Percentiles rank a stretch among this genome's conserved stretches.
phyloP scores from a whole-genome alignment of 2,329 filamentous ascomycete genomes.

The Ascochyta pisi region DNA sequence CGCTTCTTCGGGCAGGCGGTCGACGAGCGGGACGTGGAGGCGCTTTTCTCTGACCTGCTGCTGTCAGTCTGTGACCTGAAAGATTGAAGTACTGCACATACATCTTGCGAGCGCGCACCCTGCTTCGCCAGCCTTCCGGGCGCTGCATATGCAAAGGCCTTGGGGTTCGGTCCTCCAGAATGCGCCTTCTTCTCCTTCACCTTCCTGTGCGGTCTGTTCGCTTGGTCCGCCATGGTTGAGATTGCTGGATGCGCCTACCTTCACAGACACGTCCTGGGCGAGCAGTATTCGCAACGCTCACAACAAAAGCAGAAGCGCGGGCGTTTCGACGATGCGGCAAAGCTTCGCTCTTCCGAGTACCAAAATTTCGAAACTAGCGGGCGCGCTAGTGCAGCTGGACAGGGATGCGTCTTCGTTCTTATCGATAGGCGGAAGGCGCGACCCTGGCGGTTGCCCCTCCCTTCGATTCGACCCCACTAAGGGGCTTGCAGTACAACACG shows the following conservation, averaged over 20 bases:
- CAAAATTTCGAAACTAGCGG: conserved; percentile 44
- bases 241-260: conserved; percentile 4
- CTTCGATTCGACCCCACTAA: conserved; percentile 8
- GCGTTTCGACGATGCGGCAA: conserved; percentile 9
- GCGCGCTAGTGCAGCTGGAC: conserved; percentile 28
- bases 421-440: conserved; percentile 39
- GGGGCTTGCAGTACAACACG: conserved; percentile 5
- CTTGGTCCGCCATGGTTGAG: conserved; percentile 68
- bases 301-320: conserved; percentile 2
- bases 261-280: background rate
- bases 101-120: conserved; percentile 75
- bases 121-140: conserved; percentile 81
- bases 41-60: conserved; percentile 88
- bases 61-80: conserved; percentile 6
- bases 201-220: conserved; percentile 84
- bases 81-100: conserved; percentile 45
- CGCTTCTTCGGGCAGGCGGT: conserved; percentile 93
- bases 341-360: conserved; percentile 16
- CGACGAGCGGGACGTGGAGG: conserved; percentile 93
- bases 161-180: conserved; percentile 77
- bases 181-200: conserved; percentile 88
- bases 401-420: conserved; percentile 33
- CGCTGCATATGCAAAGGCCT: conserved; percentile 85
- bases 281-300: background rate
- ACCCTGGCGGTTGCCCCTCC: background rate